Base-by-base conservation (phyloP, 2,329 filamentous ascomycete species). In the Chaetothyriales sp. region DNA sequence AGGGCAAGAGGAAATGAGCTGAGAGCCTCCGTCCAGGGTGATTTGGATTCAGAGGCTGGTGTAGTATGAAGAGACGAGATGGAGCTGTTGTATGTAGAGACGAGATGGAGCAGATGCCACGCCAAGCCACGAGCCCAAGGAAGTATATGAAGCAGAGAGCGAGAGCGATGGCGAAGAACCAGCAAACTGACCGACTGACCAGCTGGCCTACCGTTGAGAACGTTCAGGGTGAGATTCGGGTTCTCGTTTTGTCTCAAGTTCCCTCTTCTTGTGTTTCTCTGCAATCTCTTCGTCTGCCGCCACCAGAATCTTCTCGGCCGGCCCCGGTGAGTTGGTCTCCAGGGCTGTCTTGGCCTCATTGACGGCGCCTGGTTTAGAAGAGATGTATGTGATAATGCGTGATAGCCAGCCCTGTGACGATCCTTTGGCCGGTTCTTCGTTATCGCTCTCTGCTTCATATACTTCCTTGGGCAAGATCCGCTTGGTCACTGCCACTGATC, bases 391-490 rank as follows among this genome's bases (percentile, higher is more conserved):
- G 10, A 58, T 51, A 26, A 70, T 56, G 3, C 58, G 59, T 2
- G 66, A 61, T 51, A 65, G 58, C 64, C 63, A 67, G 26, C 61
- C 61, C 18, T 61, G 53, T 7, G 55, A 51, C 44, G 53, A 49
- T 25, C 62, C 53, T 43, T 64, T 57, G 4, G 59, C 52, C 18
- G 60, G 57, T 25, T 62, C 55, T 28, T 62, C 59, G 18, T 65
- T 59, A 8, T 64, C 60, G 25, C 63, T 58, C 45, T 62, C 58
- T 8, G 59, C 56, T 48, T 69, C 65, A 60, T 66, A 69, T 1
- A 71, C 61, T 44, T 68, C 64, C 10, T 59, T 61, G n/a, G 69
- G 66, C 8, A 72, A 57, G 28, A 72, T 67, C 7, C 64, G 61
- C 46, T 66, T 65, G 8, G 57, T 49, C 15, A 50, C 47, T 46